A percentile compares a stretch with the other conserved stretches of the same genome.
phyloP scores from a whole-genome alignment of 2,329 filamentous ascomycete species.

The Scytalidium lignicola region DNA sequence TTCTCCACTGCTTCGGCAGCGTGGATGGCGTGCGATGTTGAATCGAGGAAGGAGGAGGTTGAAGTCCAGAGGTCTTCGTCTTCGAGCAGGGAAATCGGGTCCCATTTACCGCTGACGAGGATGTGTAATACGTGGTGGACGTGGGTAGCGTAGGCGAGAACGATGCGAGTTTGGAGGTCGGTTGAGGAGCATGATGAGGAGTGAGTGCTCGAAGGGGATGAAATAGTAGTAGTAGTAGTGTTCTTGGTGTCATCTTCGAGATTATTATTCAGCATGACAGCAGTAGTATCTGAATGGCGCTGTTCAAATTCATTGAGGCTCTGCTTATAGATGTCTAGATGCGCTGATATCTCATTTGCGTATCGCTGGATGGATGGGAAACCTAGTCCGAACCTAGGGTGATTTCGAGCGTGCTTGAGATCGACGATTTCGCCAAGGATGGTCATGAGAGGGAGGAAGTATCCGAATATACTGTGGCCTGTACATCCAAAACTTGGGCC shows the following conservation, averaged over 20 bases:
- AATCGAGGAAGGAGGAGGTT: constrained; percentile 38
- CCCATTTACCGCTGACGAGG: constrained; percentile 44
- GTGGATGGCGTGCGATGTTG: constrained; percentile 41
- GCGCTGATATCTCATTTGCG: not conserved
- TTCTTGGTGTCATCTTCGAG: no score
- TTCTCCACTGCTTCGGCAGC: constrained; percentile 40
- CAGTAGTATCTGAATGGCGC: not conserved
- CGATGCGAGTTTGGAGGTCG: constrained; percentile 32
- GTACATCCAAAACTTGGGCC: not conserved
- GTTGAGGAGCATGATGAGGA: constrained; percentile 12
- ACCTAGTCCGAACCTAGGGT: not conserved
- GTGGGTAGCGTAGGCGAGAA: constrained; percentile 42
- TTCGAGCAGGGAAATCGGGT: constrained; percentile 44
- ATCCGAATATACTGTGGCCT: not conserved
- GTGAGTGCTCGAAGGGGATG: not conserved
- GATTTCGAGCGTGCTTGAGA: not conserved
- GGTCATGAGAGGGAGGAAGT: not conserved
- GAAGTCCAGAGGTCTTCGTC: constrained; percentile 45
- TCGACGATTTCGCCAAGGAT: not conserved
- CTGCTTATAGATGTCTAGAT: not conserved
- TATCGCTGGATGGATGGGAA: not conserved
- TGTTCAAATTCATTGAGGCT: not conserved
- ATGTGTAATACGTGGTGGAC: constrained; percentile 44
- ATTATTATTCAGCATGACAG: no score
- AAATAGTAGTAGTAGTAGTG: no score